Conservation (phyloP, 1,284 basidiomycete species). For the Fomitopsis palustris region DNA sequence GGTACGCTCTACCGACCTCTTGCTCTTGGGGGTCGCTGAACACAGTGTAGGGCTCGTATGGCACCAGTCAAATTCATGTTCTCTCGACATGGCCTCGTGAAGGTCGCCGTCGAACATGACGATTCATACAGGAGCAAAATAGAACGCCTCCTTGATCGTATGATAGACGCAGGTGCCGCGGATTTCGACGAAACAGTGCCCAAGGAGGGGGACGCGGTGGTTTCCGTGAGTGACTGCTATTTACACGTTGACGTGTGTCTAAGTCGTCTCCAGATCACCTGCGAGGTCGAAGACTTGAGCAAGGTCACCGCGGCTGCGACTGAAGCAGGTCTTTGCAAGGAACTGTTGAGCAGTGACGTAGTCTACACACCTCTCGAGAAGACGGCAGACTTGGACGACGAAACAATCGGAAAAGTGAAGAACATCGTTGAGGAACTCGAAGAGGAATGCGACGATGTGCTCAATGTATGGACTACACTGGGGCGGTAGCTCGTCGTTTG, state of each 20-base stretch:
- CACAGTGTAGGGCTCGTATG: constrained; percentile 52
- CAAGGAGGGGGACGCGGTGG: constrained; percentile 31
- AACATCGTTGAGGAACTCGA: constrained; percentile 39
- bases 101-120: constrained; percentile 45
- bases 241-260: background rate
- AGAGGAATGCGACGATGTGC: constrained; percentile 53
- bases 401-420: constrained; percentile 44
- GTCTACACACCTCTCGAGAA: constrained; percentile 51
- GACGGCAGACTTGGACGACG: constrained; percentile 35
- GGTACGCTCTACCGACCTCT: constrained; percentile 38
- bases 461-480: constrained; percentile 57
- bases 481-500: background rate
- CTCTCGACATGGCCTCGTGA: constrained; percentile 62
- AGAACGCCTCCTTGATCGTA: constrained; percentile 50
- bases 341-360: constrained; percentile 52
- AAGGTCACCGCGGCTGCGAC: constrained; percentile 41
- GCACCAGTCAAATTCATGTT: constrained; percentile 80
- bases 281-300: constrained; percentile 45
- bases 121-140: constrained; percentile 42
- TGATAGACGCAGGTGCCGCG: constrained; percentile 47
- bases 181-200: constrained; percentile 47
- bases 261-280: constrained; percentile 44
- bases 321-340: constrained; percentile 31
- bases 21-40: background rate
- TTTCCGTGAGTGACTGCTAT: constrained; percentile 36